phyloP scores from a whole-genome alignment of 306 rosid species.

The Styphnolobium japonicum region DNA sequence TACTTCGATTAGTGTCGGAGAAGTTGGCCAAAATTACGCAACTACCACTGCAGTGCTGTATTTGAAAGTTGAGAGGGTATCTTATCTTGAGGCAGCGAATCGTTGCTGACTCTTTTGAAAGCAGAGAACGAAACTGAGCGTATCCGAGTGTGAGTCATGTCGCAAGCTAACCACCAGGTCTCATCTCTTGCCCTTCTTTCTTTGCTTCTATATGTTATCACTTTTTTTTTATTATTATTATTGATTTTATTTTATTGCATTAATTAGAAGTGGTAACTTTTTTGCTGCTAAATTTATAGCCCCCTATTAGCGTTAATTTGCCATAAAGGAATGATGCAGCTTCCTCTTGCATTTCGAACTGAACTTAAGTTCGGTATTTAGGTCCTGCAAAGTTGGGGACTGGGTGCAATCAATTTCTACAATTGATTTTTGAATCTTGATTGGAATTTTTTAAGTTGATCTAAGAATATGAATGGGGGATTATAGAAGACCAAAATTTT shows the following conservation, averaged over 20 bases:
- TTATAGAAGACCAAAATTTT: neutral
- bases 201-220: neutral
- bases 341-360: neutral
- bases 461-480: neutral
- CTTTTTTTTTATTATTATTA: too few relatives aligned
- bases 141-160: neutral
- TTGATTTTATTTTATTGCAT: neutral
- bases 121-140: neutral
- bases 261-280: neutral
- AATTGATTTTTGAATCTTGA: neutral
- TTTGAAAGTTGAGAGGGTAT: too few relatives aligned
- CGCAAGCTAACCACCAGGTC: slow-evolving; percentile 10
- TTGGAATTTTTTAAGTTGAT: neutral
- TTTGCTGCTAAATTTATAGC: neutral
- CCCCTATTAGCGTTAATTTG: neutral
- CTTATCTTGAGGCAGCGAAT: too few relatives aligned
- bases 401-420: neutral
- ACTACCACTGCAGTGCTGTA: neutral
- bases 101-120: neutral
- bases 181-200: neutral
- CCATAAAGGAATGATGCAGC: neutral
- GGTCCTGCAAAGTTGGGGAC: neutral
- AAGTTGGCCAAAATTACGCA: neutral
- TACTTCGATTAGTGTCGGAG: neutral
- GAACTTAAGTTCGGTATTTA: neutral